These are phyloP conservation scores for Aspergillus luchuensis DNA, from an alignment of 2,329 filamentous ascomycete species.

Conservation along the genomic window DNA sequence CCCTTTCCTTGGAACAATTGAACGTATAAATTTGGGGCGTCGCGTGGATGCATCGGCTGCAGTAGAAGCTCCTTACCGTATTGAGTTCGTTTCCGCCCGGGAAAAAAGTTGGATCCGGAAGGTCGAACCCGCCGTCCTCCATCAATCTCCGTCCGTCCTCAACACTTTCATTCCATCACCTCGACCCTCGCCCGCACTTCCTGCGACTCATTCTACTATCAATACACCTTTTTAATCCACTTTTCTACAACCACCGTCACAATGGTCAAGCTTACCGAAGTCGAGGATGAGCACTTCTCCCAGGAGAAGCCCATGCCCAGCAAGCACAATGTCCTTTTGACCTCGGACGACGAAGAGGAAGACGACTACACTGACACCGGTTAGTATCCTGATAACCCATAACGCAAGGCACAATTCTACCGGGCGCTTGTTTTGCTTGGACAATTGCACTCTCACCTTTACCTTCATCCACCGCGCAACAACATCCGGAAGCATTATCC, in stretches of 20 bases:
- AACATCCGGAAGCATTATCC: slow-evolving; percentile 30
- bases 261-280: slow-evolving; percentile 97
- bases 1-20: neutral
- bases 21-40: neutral
- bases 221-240: slow-evolving; percentile 9
- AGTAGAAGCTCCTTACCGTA: slow-evolving; percentile 37
- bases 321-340: slow-evolving; percentile 57
- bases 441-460: neutral
- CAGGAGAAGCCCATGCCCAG: slow-evolving; percentile 65
- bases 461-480: slow-evolving; percentile 53
- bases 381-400: slow-evolving; percentile 48
- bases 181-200: slow-evolving; percentile 5
- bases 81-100: slow-evolving; percentile 31
- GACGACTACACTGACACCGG: slow-evolving; percentile 93
- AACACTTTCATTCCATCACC: slow-evolving; percentile 15
- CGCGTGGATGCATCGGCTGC: slow-evolving; percentile 13
- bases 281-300: slow-evolving; percentile 93
- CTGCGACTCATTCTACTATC: slow-evolving; percentile 10
- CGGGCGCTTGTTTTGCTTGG: neutral
- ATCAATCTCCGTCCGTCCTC: slow-evolving; percentile 26
- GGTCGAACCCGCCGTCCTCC: slow-evolving; percentile 28
- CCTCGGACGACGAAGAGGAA: slow-evolving; percentile 66
- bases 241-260: slow-evolving; percentile 30
- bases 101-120: slow-evolving; percentile 42
- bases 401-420: neutral